phyloP scores from a whole-genome alignment of 2,329 filamentous ascomycete genomes.

The Fusarium cyanostomum region DNA sequence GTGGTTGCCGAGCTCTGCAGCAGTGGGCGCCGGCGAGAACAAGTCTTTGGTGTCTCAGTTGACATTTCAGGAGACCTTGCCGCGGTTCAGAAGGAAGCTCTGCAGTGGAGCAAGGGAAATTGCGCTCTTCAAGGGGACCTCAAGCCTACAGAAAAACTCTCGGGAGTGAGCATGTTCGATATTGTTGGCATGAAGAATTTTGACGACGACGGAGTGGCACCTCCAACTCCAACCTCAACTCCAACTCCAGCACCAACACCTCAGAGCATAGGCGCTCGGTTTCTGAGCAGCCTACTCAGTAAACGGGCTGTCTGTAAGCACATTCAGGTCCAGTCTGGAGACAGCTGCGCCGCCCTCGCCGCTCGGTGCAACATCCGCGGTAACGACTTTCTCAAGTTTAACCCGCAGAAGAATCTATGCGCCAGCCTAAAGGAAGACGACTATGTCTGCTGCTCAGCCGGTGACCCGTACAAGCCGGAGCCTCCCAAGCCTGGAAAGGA shows the following conservation, averaged over 20 bases:
- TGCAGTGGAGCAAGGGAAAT: slow-evolving; percentile 10
- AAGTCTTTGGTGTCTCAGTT: not conserved
- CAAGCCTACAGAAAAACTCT: not conserved
- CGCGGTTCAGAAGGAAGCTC: not conserved
- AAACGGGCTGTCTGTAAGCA: slow-evolving; percentile 22
- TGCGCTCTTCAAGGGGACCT: not conserved
- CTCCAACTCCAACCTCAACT: not conserved
- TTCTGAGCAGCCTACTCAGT: slow-evolving; percentile 3
- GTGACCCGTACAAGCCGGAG: slow-evolving; percentile 41
- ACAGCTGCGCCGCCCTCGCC: slow-evolving; percentile 48
- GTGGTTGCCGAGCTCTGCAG: not conserved
- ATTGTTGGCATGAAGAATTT: not conserved
- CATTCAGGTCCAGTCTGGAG: slow-evolving; percentile 43
- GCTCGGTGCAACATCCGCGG: slow-evolving; percentile 49
- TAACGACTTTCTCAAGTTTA: slow-evolving; percentile 49
- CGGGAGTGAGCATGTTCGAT: not conserved
- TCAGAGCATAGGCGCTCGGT: not conserved
- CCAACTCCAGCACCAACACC: not conserved
- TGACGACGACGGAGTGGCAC: not conserved
- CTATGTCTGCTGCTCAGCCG: slow-evolving; percentile 47
- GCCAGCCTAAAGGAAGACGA: slow-evolving; percentile 41
- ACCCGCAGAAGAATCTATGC: slow-evolving; percentile 42
- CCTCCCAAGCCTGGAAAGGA: slow-evolving; percentile 45
- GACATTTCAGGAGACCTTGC: slow-evolving; percentile 9
- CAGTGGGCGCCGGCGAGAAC: not conserved